Base-by-base conservation (phyloP, 2,329 filamentous ascomycete species). In the Chaetomium strumarium region DNA sequence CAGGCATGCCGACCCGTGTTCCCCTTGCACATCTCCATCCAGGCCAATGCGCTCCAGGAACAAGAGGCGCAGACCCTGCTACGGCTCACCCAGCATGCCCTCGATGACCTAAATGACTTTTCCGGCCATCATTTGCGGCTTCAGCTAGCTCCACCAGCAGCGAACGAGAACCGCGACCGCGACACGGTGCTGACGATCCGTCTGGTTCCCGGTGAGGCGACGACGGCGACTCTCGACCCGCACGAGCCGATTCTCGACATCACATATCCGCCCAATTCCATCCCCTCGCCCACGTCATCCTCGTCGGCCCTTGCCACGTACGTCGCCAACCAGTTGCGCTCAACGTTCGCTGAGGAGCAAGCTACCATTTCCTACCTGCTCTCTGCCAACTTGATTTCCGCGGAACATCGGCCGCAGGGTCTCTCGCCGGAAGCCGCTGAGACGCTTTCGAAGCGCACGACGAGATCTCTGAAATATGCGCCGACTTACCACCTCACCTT, bases 401-500 rank as follows among this genome's bases (percentile, higher is more conserved):
- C 73, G 36, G 74, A 68, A 34, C 61, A 72, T 53, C 70, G 72
- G 47, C 70, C 75, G 3, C 72, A 75, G 53, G 72, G 72, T 5
- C 60, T 80, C 37, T 70, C 73, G 0, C 72, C 77, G 33, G 75
- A 81, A 31, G 71, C 76, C 0, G 72, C 77, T 20, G 80, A 81
- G 38, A 73, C 77, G 1, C 74, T 82, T 61, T 79, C 71, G 62
- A 86, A 76, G 78, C 86, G 90, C 56, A 88, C 88, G 34, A 93
- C 88, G 2, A 80, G 90, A 46, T 90, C 90, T 0, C 80, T 97
- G 64, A 95, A 92, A 66, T 95, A 96, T 67, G 86, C 93, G 4
- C 84, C 91, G 13, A 95, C 89, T 0, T 99, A 97, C 67, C 93
- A 99, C 66, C 75, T 99, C 29, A 96, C 91, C 0, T 96, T 99